These are phyloP conservation scores for Hanseniaspora nectarophila DNA, from an alignment of 805 yeast genomes.

Conservation along the genomic window DNA sequence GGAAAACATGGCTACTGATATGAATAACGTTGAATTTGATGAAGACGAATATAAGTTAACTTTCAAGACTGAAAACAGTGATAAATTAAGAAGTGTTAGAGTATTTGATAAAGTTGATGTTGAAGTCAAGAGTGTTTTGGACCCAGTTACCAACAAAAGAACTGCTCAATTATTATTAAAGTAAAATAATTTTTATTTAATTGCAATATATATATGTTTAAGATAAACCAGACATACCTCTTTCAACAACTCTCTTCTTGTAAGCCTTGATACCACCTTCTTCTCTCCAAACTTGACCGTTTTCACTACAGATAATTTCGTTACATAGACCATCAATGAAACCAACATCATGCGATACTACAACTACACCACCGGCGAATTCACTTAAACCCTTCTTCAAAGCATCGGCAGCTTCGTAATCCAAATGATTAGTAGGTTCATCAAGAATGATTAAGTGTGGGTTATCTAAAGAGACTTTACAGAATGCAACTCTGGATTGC, in stretches of 20 bases:
- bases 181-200: conserved; percentile 21
- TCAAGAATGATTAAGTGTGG: conserved; percentile 89
- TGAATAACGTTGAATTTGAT: conserved; percentile 49
- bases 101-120: conserved; percentile 83
- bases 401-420: conserved; percentile 95
- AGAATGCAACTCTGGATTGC: conserved; percentile 95
- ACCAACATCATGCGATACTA: conserved; percentile 96
- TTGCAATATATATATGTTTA: background rate
- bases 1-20: conserved; percentile 58
- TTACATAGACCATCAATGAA: conserved; percentile 81
- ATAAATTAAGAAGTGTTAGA: conserved; percentile 39
- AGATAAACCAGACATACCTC: conserved; percentile 29
- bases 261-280: conserved; percentile 76
- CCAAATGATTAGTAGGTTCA: conserved; percentile 97
- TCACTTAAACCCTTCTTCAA: conserved; percentile 74
- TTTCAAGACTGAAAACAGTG: conserved; percentile 38
- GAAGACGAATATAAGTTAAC: conserved; percentile 66
- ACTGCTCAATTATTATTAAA: conserved; percentile 64
- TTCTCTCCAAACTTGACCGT: conserved; percentile 65
- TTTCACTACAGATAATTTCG: conserved; percentile 92
- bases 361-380: conserved; percentile 89
- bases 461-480: conserved; percentile 75
- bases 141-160: conserved; percentile 83
- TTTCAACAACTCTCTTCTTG: conserved; percentile 68
- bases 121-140: conserved; percentile 67